Evolutionary conservation across 345 rosid genomes (phyloP), one percentile per base, ranked within the genome.

Genomic region (Syzygium aromaticum): DNA sequence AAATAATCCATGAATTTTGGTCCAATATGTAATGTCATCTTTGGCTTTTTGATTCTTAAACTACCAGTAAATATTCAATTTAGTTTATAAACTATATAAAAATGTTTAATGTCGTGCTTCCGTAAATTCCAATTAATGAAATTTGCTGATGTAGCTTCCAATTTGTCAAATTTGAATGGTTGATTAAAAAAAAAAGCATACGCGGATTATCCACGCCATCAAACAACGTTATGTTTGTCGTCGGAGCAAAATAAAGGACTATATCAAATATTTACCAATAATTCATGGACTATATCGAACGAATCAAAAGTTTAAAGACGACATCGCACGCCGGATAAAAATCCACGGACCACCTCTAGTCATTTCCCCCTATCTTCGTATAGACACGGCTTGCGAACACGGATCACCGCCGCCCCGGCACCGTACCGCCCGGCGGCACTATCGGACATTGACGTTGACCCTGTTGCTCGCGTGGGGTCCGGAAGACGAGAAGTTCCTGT

Each of bases 1-100:
- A 1, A 33, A 33, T 0, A 33, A 33, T 73, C 2, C 7, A 33
- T 19, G 25, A 5, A 67, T 11, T 33, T 33, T 8, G 1, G 1
- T 11, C 0, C 3, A 10, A 2, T 33, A 5, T 3, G 3, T 4
- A 17, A 0, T 17, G 2, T 33, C 3, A 0, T 19, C 8, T 0
- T 21, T 8, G 25, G 8, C 7, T 10, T 7, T 54, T 54, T 19
- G 7, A 1, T 33, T 3, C 0, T 17, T 0, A 0, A 13, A 61
- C 0, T 61, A 1, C 17, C 6, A n/a, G 5, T 61, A 61, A 61
- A 30, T n/a, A 2, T 61, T 61, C 3, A 16, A 13, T 13, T 0
- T n/a, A 61, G 9, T 61, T 4, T 19, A 61, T n/a, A 61, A 2
- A 14, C n/a, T 61, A 61, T n/a, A 1, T 0, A 7, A 59, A 64